Evolutionary conservation across 78 protist genomes (phyloP), one percentile per base, ranked within the genome.

Genomic region (Guillardia theta): DNA sequence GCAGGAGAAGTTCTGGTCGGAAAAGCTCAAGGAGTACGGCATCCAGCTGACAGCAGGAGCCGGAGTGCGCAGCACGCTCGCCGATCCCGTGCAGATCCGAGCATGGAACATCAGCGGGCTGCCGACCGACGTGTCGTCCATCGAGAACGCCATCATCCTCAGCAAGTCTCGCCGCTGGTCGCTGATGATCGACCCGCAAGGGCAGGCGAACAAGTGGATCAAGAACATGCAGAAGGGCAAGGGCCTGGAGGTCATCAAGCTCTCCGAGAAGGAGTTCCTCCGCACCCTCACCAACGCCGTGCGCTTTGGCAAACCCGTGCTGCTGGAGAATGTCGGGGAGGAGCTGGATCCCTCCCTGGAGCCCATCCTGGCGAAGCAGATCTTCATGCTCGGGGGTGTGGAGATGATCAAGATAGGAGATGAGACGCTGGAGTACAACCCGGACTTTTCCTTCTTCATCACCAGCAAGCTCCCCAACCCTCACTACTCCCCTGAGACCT

Each of bases 271-370:
- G 64, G 95, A 95, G 88, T 92, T 94, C 83, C 36, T 88, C 18
- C 95, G 95, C 36, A 36, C 80, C 3, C 95, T 97, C 58, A 97
- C 93, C 80, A 92, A 88, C 22, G 97, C 95, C 64, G 93, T 96
- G 39, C 97, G 97, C 36, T 95, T 98, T 12, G 99, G 99, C 24
- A 39, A 46, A 46, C 96, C 98, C 0, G 95, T 96, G n/a, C 96
- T 98, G 43, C 48, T 98, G 22, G 99, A 98, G 94, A 97, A 96
- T 43, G 97, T 77, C 19, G 4, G 4, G 48, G 88, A 77, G 64
- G 92, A 87, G 39, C 95, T 98, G 33, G 98, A 97, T 54, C 98
- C 99, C 5, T 64, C 88, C 12, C 95, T 98, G 5, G 98, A 98
- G 93, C 97, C 99, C 22, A 54, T 98, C 15, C 96, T 98, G 83